phyloP scores from a whole-genome alignment of 768 basidiomycete species.

The Boletales sp. region DNA sequence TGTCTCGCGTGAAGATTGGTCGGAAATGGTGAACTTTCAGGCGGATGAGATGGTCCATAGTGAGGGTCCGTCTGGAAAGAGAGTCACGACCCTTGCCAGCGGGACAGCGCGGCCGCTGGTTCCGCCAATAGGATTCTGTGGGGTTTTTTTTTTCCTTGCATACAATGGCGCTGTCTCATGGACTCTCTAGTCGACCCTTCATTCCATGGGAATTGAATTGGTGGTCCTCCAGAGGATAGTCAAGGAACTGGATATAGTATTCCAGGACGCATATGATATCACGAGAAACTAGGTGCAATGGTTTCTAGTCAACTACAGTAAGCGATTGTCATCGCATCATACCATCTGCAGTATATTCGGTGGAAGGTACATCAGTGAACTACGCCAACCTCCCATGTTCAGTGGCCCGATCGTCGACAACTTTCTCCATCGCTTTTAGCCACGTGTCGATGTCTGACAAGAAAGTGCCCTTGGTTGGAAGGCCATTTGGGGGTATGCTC shows the following conservation, averaged over 20 bases:
- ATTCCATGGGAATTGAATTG: constrained; percentile 12
- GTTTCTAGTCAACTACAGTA: neutral
- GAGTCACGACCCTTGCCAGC: neutral
- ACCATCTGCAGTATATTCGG: neutral
- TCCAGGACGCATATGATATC: neutral
- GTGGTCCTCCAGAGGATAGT: neutral
- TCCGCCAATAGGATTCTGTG: constrained; percentile 22
- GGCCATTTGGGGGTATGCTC: constrained; percentile 13
- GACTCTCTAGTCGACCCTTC: constrained; percentile 22
- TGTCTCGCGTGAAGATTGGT: constrained; percentile 48
- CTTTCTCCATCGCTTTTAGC: constrained; percentile 82
- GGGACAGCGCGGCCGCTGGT: neutral
- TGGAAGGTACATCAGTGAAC: neutral
- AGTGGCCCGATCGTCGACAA: constrained; percentile 55
- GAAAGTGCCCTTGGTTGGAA: constrained; percentile 5
- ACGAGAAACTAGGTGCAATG: neutral
- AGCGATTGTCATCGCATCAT: neutral
- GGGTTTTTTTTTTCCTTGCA: constrained; percentile 6
- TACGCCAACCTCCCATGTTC: constrained; percentile 48
- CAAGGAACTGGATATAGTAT: constrained; percentile 4
- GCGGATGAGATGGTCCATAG: neutral
- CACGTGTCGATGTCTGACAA: constrained; percentile 56
- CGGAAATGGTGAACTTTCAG: constrained; percentile 46
- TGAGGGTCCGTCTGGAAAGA: neutral
- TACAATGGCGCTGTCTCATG: neutral